phyloP scores from a whole-genome alignment of 1,284 basidiomycete genomes.

The Ustilago lituana region DNA sequence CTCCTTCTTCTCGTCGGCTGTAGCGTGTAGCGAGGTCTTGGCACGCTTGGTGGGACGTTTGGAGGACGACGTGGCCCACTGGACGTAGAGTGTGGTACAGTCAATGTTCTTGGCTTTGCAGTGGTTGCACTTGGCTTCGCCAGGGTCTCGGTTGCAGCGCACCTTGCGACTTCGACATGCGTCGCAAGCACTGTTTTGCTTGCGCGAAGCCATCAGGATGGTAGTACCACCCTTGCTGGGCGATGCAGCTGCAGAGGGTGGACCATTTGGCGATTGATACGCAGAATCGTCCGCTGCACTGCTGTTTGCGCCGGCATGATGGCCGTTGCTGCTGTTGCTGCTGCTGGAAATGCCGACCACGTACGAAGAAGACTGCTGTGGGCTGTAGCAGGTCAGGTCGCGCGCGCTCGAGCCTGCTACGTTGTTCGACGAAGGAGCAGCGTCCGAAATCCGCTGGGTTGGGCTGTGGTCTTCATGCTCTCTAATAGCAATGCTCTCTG shows the following conservation, averaged over 20 bases:
- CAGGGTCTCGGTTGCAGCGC: slow-evolving; percentile 47
- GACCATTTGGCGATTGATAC: slow-evolving; percentile 12
- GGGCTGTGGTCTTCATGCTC: slow-evolving; percentile 1
- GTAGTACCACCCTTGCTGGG: slow-evolving; percentile 25
- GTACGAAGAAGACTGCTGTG: slow-evolving; percentile 16
- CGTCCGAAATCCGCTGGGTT: background rate
- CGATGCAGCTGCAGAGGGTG: slow-evolving; percentile 15
- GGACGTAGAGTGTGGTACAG: slow-evolving; percentile 58
- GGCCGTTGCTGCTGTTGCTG: slow-evolving; percentile 20
- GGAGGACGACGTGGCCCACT: slow-evolving; percentile 53
- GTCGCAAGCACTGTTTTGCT: slow-evolving; percentile 61
- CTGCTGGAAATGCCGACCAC: slow-evolving; percentile 1
- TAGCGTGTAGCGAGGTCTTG: slow-evolving; percentile 21
- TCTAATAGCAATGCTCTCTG: background rate
- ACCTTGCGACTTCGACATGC: slow-evolving; percentile 60
- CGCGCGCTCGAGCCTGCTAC: slow-evolving; percentile 1
- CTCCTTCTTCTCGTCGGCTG: slow-evolving; percentile 32
- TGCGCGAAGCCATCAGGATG: slow-evolving; percentile 47
- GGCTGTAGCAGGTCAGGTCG: slow-evolving; percentile 1
- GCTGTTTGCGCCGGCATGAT: slow-evolving; percentile 8
- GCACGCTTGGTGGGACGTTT: slow-evolving; percentile 52
- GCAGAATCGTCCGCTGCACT: slow-evolving; percentile 16
- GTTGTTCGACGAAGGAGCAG: slow-evolving; percentile 1
- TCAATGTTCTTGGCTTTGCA: slow-evolving; percentile 59
- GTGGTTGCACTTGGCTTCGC: slow-evolving; percentile 55